These are phyloP conservation scores for Phytophthora fragariaefolia DNA, from an alignment of 352 stramenopile species.

Conservation along the genomic window DNA sequence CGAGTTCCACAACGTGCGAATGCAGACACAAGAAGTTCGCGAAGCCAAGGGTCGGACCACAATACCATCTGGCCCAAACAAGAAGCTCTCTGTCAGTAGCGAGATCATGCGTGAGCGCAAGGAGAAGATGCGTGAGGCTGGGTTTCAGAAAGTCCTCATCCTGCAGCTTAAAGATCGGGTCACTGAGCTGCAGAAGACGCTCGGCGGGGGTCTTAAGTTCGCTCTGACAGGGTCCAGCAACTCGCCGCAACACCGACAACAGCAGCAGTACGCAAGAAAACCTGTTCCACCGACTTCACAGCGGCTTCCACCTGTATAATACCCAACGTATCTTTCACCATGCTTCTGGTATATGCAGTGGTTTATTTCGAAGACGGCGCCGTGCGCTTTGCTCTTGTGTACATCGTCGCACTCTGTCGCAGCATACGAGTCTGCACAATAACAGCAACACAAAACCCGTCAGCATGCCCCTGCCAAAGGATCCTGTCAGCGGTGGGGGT, in stretches of 20 bases:
- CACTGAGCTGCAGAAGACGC: conserved; percentile 65
- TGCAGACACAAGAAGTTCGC: conserved; percentile 71
- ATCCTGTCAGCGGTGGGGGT: background rate
- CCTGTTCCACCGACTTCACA: conserved; percentile 45
- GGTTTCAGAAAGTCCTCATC: conserved; percentile 79
- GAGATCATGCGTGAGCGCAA: conserved; percentile 33
- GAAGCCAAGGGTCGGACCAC: conserved; percentile 51
- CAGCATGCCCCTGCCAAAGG: too few species aligned
- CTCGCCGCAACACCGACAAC: conserved; percentile 36
- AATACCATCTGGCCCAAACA: conserved; percentile 28
- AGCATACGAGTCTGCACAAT: conserved; percentile 71
- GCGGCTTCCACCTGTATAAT: conserved; percentile 78
- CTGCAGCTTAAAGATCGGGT: conserved; percentile 73
- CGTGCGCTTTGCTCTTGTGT: conserved; percentile 74
- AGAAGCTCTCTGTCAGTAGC: conserved; percentile 24
- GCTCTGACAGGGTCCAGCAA: conserved; percentile 45
- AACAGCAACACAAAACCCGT: conserved; percentile 6
- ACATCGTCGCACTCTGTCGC: conserved; percentile 84
- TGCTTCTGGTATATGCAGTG: conserved; percentile 2
- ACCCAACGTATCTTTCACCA: conserved; percentile 13
- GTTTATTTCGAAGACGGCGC: conserved; percentile 11
- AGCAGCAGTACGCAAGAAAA: conserved; percentile 39
- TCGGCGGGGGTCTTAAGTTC: conserved; percentile 66
- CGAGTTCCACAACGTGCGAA: conserved; percentile 82
- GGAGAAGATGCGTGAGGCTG: conserved; percentile 68